Base-by-base conservation (phyloP, 208 protist species). In the Acanthamoeba sp. region DNA sequence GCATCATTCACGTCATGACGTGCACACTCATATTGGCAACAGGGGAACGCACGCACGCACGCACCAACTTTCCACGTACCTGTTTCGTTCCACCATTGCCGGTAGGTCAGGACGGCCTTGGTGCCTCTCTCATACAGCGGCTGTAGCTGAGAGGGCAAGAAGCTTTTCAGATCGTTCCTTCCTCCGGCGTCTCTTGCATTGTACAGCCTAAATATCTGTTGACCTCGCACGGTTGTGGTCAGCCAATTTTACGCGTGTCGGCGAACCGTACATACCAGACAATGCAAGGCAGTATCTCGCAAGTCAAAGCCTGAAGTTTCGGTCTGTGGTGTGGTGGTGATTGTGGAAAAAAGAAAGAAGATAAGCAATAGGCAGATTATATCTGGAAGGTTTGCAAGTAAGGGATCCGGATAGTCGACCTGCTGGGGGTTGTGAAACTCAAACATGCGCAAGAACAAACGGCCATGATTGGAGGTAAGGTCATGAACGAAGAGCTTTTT, bases 51-150 rank as follows among this genome's bases (percentile, higher is more conserved):
- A 50, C 45, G 12, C 45, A 50, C 45, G 12, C 45, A 50, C 45
- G 12, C 45, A 50, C 45, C 9, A 4, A 50, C 45, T 16, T 12
- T 20, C 38, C 10, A 20, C 22, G 73, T 62, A 91, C 85, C 85
- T 1, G 85, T 91, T 38, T 73, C 85, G 34, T 91, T 91, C 85
- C 85, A 91, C 85, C 85, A 91, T 40, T 64, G 36, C n/a, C 85
- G 24, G 27, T 91, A 91, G 7, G 29, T 48, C 22, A 71, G 32
- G 27, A 71, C 59, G 4, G 50, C 57, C 42, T 91, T 91, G 50
- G 59, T 64, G 57, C 57, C 85, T 38, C 59, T 64, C 0, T 91
- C 85, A 38, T 73, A 45, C 10, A 91, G 38, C 9, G 50, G 55
- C 50, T 73, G 85, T 18, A 91, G 20, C 22, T 69, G n/a, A 2